phyloP scores from a whole-genome alignment of 1,284 basidiomycete genomes.

The Rhizoctonia solani region DNA sequence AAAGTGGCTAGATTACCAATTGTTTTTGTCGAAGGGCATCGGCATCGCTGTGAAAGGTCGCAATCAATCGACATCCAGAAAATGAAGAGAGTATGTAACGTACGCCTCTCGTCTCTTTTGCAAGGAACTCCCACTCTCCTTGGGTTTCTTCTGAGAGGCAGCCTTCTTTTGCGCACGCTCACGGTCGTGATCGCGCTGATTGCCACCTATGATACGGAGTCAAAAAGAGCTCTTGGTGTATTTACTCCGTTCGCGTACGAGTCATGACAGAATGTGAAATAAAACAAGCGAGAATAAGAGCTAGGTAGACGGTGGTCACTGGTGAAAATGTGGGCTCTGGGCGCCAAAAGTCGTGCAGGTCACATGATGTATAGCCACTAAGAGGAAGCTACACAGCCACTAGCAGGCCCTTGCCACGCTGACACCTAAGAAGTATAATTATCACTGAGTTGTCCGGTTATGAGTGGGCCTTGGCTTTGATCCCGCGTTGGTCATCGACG shows the following conservation, averaged over 20 bases:
- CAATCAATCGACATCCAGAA: not conserved
- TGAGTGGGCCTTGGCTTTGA: no score
- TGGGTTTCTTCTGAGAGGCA: slow-evolving; percentile 49
- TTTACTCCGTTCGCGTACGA: slow-evolving; percentile 27
- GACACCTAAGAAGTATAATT: no score
- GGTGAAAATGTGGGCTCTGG: not conserved
- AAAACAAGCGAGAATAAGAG: not conserved
- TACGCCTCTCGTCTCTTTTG: slow-evolving; percentile 75
- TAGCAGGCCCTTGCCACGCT: no score
- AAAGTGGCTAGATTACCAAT: slow-evolving; percentile 53
- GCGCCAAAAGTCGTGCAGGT: not conserved
- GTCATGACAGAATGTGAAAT: slow-evolving; percentile 17
- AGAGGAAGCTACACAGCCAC: not conserved
- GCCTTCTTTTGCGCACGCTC: slow-evolving; percentile 72
- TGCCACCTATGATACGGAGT: slow-evolving; percentile 62
- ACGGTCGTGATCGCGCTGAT: slow-evolving; percentile 77
- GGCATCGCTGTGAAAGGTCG: slow-evolving; percentile 60
- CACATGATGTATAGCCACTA: not conserved
- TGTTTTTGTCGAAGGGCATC: slow-evolving; percentile 74
- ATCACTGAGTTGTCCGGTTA: no score
- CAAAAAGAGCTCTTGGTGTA: not conserved
- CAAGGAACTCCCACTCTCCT: slow-evolving; percentile 64
- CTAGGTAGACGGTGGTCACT: not conserved
- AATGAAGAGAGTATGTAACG: slow-evolving; percentile 45
- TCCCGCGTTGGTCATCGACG: no score